These are phyloP conservation scores for Metschnikowia colocasiae DNA, from an alignment of 805 yeast genomes.

Conservation along the genomic window DNA sequence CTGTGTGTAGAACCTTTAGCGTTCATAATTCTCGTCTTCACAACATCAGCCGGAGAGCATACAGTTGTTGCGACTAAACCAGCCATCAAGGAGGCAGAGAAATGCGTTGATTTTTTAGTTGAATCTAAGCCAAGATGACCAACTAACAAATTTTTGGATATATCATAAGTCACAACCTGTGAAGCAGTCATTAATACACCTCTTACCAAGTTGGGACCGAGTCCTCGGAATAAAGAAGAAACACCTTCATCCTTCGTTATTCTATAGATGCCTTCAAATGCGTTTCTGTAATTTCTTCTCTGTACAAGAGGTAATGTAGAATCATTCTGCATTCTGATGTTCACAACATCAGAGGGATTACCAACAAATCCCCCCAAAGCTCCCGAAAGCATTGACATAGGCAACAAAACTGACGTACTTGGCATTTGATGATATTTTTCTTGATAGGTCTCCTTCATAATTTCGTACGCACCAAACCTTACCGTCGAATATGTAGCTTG, in stretches of 20 bases:
- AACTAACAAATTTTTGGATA: slow-evolving; percentile 62
- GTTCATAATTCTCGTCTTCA: slow-evolving; percentile 86
- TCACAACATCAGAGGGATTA: slow-evolving; percentile 83
- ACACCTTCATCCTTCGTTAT: slow-evolving; percentile 61
- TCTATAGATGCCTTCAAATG: slow-evolving; percentile 67
- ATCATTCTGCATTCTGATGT: slow-evolving; percentile 90
- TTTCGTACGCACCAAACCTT: slow-evolving; percentile 83
- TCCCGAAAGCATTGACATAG: slow-evolving; percentile 83
- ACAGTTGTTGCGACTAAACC: slow-evolving; percentile 89
- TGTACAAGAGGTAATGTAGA: slow-evolving; percentile 59
- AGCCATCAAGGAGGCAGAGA: slow-evolving; percentile 72
- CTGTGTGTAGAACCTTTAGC: slow-evolving; percentile 42
- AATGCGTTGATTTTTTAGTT: slow-evolving; percentile 65
- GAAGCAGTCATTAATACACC: slow-evolving; percentile 89
- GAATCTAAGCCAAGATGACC: slow-evolving; percentile 49
- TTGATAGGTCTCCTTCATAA: slow-evolving; percentile 52
- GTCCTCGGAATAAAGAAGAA: slow-evolving; percentile 62
- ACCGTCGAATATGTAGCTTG: slow-evolving; percentile 88
- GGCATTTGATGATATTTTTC: slow-evolving; percentile 44
- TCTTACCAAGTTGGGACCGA: slow-evolving; percentile 71
- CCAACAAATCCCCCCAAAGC: slow-evolving; percentile 83
- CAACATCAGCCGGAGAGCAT: slow-evolving; percentile 90
- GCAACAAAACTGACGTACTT: slow-evolving; percentile 57
- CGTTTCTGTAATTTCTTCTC: slow-evolving; percentile 73
- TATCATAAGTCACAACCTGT: slow-evolving; percentile 84